These are phyloP conservation scores for Nicotiana benthamiana DNA, from an alignment of 257 asterid species.

Conservation along the genomic window DNA sequence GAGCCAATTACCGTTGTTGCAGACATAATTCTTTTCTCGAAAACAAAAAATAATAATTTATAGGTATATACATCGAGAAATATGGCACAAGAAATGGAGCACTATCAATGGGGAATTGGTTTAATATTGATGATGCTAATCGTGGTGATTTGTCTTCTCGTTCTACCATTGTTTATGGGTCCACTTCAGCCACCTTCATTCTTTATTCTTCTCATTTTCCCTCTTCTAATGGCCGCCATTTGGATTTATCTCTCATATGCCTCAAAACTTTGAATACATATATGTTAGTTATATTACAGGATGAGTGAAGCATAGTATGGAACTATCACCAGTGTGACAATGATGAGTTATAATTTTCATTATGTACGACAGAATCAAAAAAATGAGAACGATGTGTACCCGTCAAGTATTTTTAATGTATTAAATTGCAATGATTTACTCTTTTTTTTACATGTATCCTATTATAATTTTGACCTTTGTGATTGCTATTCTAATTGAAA, in stretches of 20 bases:
- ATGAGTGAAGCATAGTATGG: no score
- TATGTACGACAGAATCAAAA: no score
- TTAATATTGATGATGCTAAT: slow-evolving; percentile 38
- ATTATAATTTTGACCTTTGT: neutral
- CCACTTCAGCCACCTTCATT: slow-evolving; percentile 33
- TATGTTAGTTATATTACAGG: no score
- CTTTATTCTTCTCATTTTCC: slow-evolving; percentile 21
- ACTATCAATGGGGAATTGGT: slow-evolving; percentile 45
- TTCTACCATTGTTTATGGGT: slow-evolving; percentile 39
- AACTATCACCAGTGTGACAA: no score
- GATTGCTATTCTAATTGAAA: neutral
- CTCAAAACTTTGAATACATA: slow-evolving; percentile 7
- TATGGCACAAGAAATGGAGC: slow-evolving; percentile 16
- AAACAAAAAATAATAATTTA: no score
- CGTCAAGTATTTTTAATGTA: no score
- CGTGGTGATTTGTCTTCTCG: slow-evolving; percentile 21
- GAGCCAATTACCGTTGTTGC: neutral
- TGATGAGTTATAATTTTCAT: no score
- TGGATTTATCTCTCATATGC: slow-evolving; percentile 33
- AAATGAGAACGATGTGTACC: no score
- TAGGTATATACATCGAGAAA: no score
- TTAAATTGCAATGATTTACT: no score
- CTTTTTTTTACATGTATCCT: neutral
- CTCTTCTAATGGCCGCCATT: slow-evolving; percentile 28
- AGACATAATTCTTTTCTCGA: neutral